Evolutionary conservation across 345 rosid species (phyloP), one percentile per base, ranked within the genome.

Genomic region (Excoecaria agallocha): DNA sequence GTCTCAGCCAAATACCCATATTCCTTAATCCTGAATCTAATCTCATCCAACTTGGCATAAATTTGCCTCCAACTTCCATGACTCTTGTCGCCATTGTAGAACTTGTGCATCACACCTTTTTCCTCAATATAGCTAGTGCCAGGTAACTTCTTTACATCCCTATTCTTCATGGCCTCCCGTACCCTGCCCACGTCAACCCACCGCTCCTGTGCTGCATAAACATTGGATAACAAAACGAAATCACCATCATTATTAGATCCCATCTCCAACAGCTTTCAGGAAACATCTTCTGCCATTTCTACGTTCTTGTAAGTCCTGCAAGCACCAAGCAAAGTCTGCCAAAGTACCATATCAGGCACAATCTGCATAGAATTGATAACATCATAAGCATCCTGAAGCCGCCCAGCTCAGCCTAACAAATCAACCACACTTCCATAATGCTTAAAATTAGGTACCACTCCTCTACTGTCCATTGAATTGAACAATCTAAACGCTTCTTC

Each of bases 241-340:
- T 94, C 94, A 12, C 97, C 96, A 46, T 90, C 87, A 45, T 81
- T 84, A 50, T 82, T 82, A 46, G 97, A 89, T 16, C 94, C 96
- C 92, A 94, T 85, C 60, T 90, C 92, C 24, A 82, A 81, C 67
- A 94, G 78, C 83, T 88, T 87, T 71, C 48, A 77, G 0, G 93
- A 89, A 30, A 91, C 86, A 4, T 78, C 74, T 82, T 94, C 98
- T 0, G 95, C 98, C 91, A 92, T 86, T 77, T 92, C 89, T 9
- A 88, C 82, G 48, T 92, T 79, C 65, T 80, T 82, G 57, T 90
- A 80, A 77, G 91, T 89, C 79, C 82, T 90, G 75, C 92, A 85
- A 67, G 98, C 91, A 57, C 93, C 90, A 50, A 92, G 93, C 74
- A 94, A 81, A 62, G 90, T 92, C 81, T 92, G 94, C 97, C 96